Evolutionary conservation across 2,329 filamentous ascomycete genomes (phyloP).

Genomic region (Alternaria triticina): DNA sequence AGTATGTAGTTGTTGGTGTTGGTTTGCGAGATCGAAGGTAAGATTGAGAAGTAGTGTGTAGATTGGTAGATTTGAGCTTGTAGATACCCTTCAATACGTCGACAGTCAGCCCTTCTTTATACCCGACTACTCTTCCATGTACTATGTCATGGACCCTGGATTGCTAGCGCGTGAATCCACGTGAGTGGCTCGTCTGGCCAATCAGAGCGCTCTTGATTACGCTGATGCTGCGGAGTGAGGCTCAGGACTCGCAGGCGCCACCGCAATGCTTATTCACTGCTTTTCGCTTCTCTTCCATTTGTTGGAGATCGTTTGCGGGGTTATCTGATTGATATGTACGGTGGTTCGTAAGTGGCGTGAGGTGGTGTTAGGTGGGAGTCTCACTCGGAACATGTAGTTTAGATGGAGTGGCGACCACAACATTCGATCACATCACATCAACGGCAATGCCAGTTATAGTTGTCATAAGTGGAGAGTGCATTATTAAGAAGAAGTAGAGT

Average conservation of each 20-base stretch:
- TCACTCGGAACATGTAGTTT: not conserved
- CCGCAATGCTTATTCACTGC: slow-evolving; percentile 28
- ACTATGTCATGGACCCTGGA: slow-evolving; percentile 25
- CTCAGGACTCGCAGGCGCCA: slow-evolving; percentile 24
- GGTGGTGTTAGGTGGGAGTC: not conserved
- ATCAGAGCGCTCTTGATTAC: slow-evolving; percentile 43
- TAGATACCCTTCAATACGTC: not conserved
- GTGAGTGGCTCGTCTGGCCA: slow-evolving; percentile 28
- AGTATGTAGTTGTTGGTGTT: not conserved
- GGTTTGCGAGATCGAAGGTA: not conserved
- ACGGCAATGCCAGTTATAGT: not conserved
- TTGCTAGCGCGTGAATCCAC: slow-evolving; percentile 20
- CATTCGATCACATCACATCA: not conserved
- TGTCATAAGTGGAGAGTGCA: slow-evolving; percentile 11
- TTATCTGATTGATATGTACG: slow-evolving; percentile 19
- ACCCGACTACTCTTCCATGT: slow-evolving; percentile 16
- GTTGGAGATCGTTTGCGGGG: slow-evolving; percentile 13
- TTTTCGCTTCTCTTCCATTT: slow-evolving; percentile 27
- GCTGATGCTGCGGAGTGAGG: slow-evolving; percentile 16
- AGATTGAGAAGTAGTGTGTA: not conserved
- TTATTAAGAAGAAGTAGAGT: slow-evolving; percentile 12
- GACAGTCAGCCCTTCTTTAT: slow-evolving; percentile 27
- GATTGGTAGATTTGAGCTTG: not conserved
- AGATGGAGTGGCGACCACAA: not conserved
- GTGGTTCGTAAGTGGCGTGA: not conserved